These are phyloP conservation scores for Aspergillus indologenus DNA, from an alignment of 495 filamentous ascomycete species.

Conservation along the genomic window DNA sequence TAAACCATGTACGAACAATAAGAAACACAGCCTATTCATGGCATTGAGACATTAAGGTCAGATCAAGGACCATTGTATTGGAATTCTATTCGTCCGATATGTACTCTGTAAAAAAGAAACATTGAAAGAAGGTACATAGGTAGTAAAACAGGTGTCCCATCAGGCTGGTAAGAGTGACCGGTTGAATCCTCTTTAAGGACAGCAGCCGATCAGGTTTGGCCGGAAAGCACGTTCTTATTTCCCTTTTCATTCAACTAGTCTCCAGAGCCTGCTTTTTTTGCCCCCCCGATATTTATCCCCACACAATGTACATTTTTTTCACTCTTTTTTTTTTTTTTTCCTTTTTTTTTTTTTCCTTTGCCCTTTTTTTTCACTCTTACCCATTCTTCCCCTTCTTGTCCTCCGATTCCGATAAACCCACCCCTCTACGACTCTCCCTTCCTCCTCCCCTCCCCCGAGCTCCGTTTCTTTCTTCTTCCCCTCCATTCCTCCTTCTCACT, in stretches of 20 bases:
- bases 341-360: slow-evolving; percentile 19
- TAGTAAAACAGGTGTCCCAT: slow-evolving; percentile 13
- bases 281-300: slow-evolving; percentile 27
- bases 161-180: slow-evolving; percentile 18
- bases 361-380: slow-evolving; percentile 11
- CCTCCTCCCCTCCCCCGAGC: slow-evolving; percentile 38
- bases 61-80: background rate
- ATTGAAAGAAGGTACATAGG: slow-evolving; percentile 13
- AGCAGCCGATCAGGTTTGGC: slow-evolving; percentile 24
- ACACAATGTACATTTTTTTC: slow-evolving; percentile 26
- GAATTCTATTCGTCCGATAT: background rate
- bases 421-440: slow-evolving; percentile 31
- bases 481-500: slow-evolving; percentile 39
- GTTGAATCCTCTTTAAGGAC: slow-evolving; percentile 20
- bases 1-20: background rate
- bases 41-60: background rate
- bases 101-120: too few species aligned
- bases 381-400: slow-evolving; percentile 15
- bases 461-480: slow-evolving; percentile 36
- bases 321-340: slow-evolving; percentile 18
- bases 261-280: slow-evolving; percentile 21
- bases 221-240: slow-evolving; percentile 24
- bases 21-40: background rate
- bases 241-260: slow-evolving; percentile 14
- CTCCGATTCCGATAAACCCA: slow-evolving; percentile 33